These are phyloP conservation scores for Paramarasmius palmivorus DNA, from an alignment of 1,284 basidiomycete species.

Conservation along the genomic window DNA sequence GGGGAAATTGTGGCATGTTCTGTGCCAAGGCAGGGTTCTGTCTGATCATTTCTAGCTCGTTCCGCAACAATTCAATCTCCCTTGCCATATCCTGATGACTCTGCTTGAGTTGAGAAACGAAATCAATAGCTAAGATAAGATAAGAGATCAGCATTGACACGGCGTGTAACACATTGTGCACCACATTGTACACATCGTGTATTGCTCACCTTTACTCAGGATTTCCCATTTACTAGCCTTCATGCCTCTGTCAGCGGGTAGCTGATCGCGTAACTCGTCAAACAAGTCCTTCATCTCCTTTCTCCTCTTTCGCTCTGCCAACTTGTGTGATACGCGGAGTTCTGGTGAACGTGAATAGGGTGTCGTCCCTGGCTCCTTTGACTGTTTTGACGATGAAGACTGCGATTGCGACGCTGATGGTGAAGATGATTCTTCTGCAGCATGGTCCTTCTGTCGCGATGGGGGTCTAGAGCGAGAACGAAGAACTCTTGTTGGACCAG, in stretches of 20 bases:
- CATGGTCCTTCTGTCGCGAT: conserved; percentile 58
- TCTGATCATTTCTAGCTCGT: conserved; percentile 70
- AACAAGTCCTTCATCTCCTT: conserved; percentile 99
- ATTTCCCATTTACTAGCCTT: conserved; percentile 98
- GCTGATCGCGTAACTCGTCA: conserved; percentile 87
- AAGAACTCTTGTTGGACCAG: conserved; percentile 49
- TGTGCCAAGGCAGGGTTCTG: conserved; percentile 50
- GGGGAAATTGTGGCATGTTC: conserved; percentile 50
- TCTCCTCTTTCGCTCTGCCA: conserved; percentile 90
- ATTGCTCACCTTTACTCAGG: conserved; percentile 85
- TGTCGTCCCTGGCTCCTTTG: conserved; percentile 58
- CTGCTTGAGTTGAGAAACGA: conserved; percentile 76
- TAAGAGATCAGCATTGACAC: neutral
- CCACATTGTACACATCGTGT: no score
- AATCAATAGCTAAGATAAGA: conserved; percentile 74
- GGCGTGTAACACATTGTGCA: conserved; percentile 15
- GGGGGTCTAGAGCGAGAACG: conserved; percentile 73
- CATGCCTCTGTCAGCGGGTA: conserved; percentile 90
- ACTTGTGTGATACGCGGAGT: conserved; percentile 89
- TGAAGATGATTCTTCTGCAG: conserved; percentile 37
- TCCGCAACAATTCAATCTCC: conserved; percentile 76
- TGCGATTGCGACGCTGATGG: conserved; percentile 32
- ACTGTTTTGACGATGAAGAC: conserved; percentile 21
- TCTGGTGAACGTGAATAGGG: conserved; percentile 95
- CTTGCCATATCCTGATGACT: conserved; percentile 73